Base-by-base conservation (phyloP, 2,329 filamentous ascomycete species). In the Sclerotinia minor region DNA sequence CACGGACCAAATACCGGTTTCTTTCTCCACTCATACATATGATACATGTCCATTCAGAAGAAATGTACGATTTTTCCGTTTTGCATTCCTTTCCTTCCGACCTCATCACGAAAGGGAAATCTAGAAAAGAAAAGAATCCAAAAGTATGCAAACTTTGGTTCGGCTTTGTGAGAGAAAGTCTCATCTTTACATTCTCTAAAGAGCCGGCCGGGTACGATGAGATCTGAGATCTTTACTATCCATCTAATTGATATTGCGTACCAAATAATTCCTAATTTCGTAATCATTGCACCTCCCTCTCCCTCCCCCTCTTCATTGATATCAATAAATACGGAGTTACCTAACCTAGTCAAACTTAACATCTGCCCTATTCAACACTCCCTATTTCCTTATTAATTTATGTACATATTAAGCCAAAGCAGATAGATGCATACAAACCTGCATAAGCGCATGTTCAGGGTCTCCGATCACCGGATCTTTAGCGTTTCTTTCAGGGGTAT, bases 1-100 rank as follows among this genome's bases (percentile, higher is more conserved):
- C 54, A 57, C 54, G 35, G 54, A 41, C 54, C n/a, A 57, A 57
- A n/a, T 24, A 57, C 35, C 54, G 35, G n/a, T 57, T 57, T 41
- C 32, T 57, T 17, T 35, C 54, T 24, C 54, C 54, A 57, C 54
- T 26, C 19, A n/a, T 26, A 41, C 13, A 57, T 41, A n/a, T 57
- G 35, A 57, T 57, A 57, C 54, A 26, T 57, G 41, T 41, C 54
- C 54, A 57, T 57, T 57, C 13, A 26, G n/a, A n/a, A 21, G 19
- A 41, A 41, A 26, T 41, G n/a, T 26, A 19, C 21, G n/a, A 17
- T 8, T 38, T 41, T 57, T n/a, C 35, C 38, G 19, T 41, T 57
- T 15, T 35, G 35, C 17, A 57, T 11, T 17, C 35, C n/a, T 11
- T 17, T n/a, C n/a, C 41, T 17, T 35, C 54, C 49, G 26, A 57